phyloP scores from a whole-genome alignment of 495 filamentous ascomycete species.

The Jackrogersella minutella region DNA sequence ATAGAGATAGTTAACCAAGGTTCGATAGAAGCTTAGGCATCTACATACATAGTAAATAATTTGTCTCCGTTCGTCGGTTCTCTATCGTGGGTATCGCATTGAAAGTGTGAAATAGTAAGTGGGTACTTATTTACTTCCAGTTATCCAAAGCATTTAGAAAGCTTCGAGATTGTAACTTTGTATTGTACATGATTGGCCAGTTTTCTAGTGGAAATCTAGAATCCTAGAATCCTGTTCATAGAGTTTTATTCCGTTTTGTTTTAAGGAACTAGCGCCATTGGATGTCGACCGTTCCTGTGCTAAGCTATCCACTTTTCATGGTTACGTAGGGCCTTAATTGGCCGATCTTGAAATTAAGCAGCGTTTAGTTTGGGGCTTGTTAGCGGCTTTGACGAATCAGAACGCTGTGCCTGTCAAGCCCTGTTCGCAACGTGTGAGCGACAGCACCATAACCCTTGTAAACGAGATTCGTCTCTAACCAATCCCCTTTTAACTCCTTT shows the following conservation, averaged over 20 bases:
- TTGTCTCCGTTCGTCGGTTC: neutral
- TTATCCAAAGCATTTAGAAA: neutral
- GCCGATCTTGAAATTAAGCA: conserved; percentile 38
- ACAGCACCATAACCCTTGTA: conserved; percentile 1
- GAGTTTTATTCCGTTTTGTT: conserved; percentile 13
- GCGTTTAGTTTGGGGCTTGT: conserved; percentile 27
- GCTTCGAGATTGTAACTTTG: neutral
- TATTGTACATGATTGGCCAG: conserved; percentile 9
- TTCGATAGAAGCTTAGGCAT: neutral
- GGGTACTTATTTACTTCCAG: conserved; percentile 23
- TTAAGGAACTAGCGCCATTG: conserved; percentile 27
- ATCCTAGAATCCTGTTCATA: conserved; percentile 11
- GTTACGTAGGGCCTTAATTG: conserved; percentile 6
- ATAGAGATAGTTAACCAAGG: neutral
- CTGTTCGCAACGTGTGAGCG: conserved; percentile 12
- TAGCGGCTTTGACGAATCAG: conserved; percentile 19
- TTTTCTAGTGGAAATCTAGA: neutral
- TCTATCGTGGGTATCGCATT: conserved; percentile 9
- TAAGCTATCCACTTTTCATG: conserved; percentile 16
- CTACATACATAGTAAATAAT: neutral
- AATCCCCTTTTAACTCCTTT: conserved; percentile 25
- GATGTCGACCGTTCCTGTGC: conserved; percentile 29
- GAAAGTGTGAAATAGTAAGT: conserved; percentile 18
- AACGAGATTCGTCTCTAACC: conserved; percentile 23
- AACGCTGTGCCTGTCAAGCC: conserved; percentile 32